Evolutionary conservation across 306 rosid genomes (phyloP).

Genomic region (Vigna mungo): DNA sequence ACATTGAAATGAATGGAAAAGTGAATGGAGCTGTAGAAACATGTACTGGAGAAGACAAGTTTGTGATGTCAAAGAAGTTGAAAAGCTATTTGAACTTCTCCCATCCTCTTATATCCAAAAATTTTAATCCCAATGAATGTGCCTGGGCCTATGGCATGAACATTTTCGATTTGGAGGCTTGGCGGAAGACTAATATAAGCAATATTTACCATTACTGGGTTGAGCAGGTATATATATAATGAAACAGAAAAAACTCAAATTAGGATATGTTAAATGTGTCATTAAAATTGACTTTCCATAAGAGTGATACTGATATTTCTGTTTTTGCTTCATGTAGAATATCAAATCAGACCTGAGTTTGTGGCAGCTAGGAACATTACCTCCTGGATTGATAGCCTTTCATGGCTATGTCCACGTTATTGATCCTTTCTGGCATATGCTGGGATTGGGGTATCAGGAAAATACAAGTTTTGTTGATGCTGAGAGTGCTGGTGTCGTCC

Average conservation of each 20-base stretch:
- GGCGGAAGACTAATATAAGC: conserved; percentile 98
- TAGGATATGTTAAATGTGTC: conserved; percentile 12
- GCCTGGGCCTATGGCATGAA: conserved; percentile 99
- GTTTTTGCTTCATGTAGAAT: conserved; percentile 64
- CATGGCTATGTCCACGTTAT: conserved; percentile 85
- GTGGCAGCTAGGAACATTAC: conserved; percentile 99
- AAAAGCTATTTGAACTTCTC: conserved; percentile 98
- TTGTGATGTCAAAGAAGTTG: conserved; percentile 92
- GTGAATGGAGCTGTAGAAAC: conserved; percentile 99
- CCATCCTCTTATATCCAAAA: conserved; percentile 75
- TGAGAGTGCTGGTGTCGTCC: conserved; percentile 85
- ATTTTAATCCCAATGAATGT: conserved; percentile 78
- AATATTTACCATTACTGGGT: conserved; percentile 85
- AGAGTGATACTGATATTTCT: conserved; percentile 9
- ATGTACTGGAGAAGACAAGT: conserved; percentile 89
- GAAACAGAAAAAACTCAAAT: neutral
- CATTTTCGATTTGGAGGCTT: conserved; percentile 92
- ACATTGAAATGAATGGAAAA: conserved; percentile 89
- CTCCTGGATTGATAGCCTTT: conserved; percentile 98
- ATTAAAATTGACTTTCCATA: conserved; percentile 25
- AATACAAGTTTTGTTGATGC: conserved; percentile 75
- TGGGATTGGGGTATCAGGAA: conserved; percentile 97
- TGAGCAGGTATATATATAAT: conserved; percentile 63
- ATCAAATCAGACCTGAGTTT: conserved; percentile 94
- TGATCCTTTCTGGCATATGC: conserved; percentile 98